A percentile compares a stretch with the other conserved stretches of the same genome.
These are phyloP conservation scores for Coemansia asiatica DNA, from an alignment of 192 early-diverging fungal genomes.

Conservation along the genomic window DNA sequence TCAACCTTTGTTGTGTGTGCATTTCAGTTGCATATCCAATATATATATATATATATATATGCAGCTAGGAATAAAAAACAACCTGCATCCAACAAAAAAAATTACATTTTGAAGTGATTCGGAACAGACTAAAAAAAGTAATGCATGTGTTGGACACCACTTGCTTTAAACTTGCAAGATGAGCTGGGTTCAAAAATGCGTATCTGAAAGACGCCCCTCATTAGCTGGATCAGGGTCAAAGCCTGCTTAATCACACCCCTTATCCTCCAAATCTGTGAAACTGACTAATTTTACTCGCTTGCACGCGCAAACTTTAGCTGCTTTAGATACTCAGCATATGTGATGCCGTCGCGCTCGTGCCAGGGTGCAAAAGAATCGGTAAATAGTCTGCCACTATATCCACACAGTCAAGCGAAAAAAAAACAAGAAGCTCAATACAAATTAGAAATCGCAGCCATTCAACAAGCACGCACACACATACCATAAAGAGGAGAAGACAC, in stretches of 20 bases:
- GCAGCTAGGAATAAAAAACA: background rate
- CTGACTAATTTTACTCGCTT: slow-evolving; percentile 12
- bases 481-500: background rate
- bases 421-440: background rate
- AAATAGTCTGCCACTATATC: slow-evolving; percentile 45
- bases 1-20: background rate
- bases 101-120: no score
- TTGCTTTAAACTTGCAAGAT: no score
- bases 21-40: background rate
- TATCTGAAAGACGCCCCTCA: no score
- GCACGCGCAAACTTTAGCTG: slow-evolving; percentile 47
- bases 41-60: background rate
- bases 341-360: slow-evolving; percentile 38
- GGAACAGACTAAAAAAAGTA: no score
- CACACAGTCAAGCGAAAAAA: background rate
- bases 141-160: no score
- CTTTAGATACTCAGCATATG: slow-evolving; percentile 42
- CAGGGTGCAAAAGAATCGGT: slow-evolving; percentile 49
- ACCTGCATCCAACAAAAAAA: no score
- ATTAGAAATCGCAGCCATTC: background rate
- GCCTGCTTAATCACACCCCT: background rate
- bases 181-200: no score
- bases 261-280: background rate
- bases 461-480: no score
- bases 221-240: background rate